Percentiles rank a stretch among this genome's conserved stretches.
phyloP scores from a whole-genome alignment of 257 asterid species.

The Jasminum sambac region DNA sequence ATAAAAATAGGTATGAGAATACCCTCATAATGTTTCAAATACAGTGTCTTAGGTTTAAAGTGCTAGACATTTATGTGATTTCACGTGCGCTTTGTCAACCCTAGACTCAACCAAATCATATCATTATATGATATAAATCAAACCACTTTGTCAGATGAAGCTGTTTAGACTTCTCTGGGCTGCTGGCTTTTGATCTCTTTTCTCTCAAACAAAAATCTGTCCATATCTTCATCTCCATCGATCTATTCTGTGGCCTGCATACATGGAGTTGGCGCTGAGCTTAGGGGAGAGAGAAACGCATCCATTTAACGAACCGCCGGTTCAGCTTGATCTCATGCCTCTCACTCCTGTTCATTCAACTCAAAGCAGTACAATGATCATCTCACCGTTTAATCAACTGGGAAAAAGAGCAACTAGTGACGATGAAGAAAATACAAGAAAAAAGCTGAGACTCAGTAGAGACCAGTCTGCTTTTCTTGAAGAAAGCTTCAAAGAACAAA shows the following conservation, averaged over 20 bases:
- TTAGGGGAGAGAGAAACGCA: slow-evolving; percentile 51
- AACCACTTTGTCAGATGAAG: slow-evolving; percentile 13
- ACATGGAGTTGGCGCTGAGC: slow-evolving; percentile 82
- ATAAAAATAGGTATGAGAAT: no score
- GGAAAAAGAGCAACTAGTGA: slow-evolving; percentile 51
- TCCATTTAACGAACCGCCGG: slow-evolving; percentile 50
- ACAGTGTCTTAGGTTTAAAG: no score
- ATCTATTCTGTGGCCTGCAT: not conserved
- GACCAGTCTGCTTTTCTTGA: slow-evolving; percentile 88
- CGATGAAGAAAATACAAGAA: slow-evolving; percentile 54
- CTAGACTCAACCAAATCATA: slow-evolving; percentile 24
- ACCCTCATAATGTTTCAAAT: no score
- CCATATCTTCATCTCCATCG: not conserved
- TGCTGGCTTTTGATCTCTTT: no score
- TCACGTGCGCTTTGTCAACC: slow-evolving; percentile 78
- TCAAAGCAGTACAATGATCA: slow-evolving; percentile 30
- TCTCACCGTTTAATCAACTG: slow-evolving; percentile 43
- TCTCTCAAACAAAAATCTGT: slow-evolving; percentile 2
- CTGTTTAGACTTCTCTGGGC: no score
- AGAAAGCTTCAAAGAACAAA: slow-evolving; percentile 88
- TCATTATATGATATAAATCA: not conserved
- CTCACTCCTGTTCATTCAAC: slow-evolving; percentile 50
- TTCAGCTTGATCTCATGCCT: slow-evolving; percentile 82
- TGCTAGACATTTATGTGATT: slow-evolving; percentile 39
- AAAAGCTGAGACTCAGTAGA: slow-evolving; percentile 74